Evolutionary conservation across 768 basidiomycete species (phyloP).

Genomic region (Fomitopsis serialis): DNA sequence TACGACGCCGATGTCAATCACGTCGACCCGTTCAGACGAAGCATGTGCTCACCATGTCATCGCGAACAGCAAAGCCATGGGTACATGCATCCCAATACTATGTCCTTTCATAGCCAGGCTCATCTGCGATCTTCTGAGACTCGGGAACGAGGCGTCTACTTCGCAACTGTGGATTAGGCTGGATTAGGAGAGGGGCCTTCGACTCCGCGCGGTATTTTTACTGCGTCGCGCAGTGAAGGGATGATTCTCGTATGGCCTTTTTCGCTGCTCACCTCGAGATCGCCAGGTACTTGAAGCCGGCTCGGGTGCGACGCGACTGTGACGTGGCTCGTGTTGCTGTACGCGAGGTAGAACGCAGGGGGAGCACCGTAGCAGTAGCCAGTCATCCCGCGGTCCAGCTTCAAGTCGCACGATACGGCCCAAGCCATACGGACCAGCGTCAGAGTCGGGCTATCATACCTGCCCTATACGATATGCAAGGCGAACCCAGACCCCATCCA

Average conservation of each 20-base stretch:
- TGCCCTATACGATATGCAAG: too few relatives aligned
- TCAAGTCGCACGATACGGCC: too few relatives aligned
- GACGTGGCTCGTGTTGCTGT: slow-evolving; percentile 33
- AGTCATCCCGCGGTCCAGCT: slow-evolving; percentile 32
- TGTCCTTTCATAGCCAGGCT: slow-evolving; percentile 33
- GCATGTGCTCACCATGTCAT: slow-evolving; percentile 23
- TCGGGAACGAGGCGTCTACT: slow-evolving; percentile 28
- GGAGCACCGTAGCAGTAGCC: slow-evolving; percentile 42
- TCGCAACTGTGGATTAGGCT: slow-evolving; percentile 39
- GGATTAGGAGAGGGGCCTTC: slow-evolving; percentile 36
- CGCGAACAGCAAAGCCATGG: slow-evolving; percentile 37
- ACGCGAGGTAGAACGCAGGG: slow-evolving; percentile 42
- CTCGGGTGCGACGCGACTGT: slow-evolving; percentile 44
- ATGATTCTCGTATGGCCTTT: neutral
- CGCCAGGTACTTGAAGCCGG: slow-evolving; percentile 30
- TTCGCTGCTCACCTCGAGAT: slow-evolving; percentile 30
- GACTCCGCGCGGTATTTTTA: slow-evolving; percentile 29
- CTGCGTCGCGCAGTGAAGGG: neutral
- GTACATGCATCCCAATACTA: slow-evolving; percentile 25
- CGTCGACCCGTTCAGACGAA: slow-evolving; percentile 18
- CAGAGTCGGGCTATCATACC: too few relatives aligned
- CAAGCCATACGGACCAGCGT: too few relatives aligned
- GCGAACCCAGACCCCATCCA: too few relatives aligned
- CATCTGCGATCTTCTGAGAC: slow-evolving; percentile 28
- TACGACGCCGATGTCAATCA: neutral